A percentile compares a stretch with the other conserved stretches of the same genome.
These are phyloP conservation scores for Westerdykella aurantiaca DNA, from an alignment of 2,329 filamentous ascomycete species.

Conservation along the genomic window DNA sequence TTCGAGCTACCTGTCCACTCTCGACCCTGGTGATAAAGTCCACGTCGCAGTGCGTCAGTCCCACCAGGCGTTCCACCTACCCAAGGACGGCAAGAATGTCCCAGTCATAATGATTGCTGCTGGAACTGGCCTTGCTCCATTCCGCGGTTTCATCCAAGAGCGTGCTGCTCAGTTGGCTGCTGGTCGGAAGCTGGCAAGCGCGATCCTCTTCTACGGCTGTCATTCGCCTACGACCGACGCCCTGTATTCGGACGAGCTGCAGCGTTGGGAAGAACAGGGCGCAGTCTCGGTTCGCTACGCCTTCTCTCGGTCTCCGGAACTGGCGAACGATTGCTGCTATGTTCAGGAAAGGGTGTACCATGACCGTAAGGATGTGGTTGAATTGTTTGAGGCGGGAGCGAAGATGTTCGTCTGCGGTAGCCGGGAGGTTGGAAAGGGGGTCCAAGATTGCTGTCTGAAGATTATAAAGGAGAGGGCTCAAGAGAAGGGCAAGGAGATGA, in stretches of 20 bases:
- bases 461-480: conserved; percentile 42
- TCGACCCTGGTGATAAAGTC: conserved; percentile 38
- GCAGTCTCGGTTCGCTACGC: conserved; percentile 58
- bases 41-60: conserved; percentile 40
- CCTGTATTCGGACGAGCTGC: conserved; percentile 55
- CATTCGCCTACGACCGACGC: conserved; percentile 51
- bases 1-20: conserved; percentile 38
- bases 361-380: conserved; percentile 42
- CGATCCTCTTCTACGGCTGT: conserved; percentile 62
- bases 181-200: conserved; percentile 52
- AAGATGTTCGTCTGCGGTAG: conserved; percentile 63
- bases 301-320: conserved; percentile 46
- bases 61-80: conserved; percentile 41
- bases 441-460: conserved; percentile 38
- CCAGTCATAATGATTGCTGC: conserved; percentile 40
- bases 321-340: conserved; percentile 47
- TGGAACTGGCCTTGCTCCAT: conserved; percentile 41
- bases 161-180: conserved; percentile 39
- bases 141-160: conserved; percentile 41
- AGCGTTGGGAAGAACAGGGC: conserved; percentile 54
- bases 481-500: conserved; percentile 31
- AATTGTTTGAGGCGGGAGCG: conserved; percentile 46
- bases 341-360: conserved; percentile 50
- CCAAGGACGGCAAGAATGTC: conserved; percentile 36
- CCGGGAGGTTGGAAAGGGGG: conserved; percentile 41